Base-by-base conservation (phyloP, 345 rosid genomes). In the Aegle marmelos region DNA sequence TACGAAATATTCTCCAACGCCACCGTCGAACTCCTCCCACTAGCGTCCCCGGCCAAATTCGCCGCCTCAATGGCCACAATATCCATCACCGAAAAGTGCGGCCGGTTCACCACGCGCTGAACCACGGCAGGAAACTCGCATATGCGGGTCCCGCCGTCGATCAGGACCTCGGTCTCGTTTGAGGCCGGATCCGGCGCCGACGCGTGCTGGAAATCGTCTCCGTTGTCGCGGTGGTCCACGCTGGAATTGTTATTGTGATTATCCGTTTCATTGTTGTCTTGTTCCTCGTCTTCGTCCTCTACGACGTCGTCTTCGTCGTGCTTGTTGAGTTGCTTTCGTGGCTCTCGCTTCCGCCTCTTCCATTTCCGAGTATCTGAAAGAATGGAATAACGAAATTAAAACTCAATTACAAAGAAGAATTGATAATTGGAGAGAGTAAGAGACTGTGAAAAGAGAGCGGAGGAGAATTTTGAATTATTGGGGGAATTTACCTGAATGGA, bases 281-380 rank as follows among this genome's bases (percentile, higher is more conserved):
- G 87, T 45, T 87, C 88, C 25, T 80, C 84, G 21, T 87, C 86
- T 24, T 84, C 86, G 41, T 83, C 87, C 3, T 84, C 79, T n/a
- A 79, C 92, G 61, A 86, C 85, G 69, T 90, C 91, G 70, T 89
- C 89, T 48, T 79, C 86, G 60, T 85, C 87, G 60, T 82, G 94
- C 76, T 88, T 88, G 77, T 76, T 65, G 69, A 19, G 45, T 34
- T 65, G 79, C 21, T 87, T 92, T 76, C 93, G 89, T 58, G 89
- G 79, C 36, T 91, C 97, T 72, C 97, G 84, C 89, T 85, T 89
- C 73, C 91, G 84, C 84, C 93, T 81, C 87, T 91, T 93, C 98
- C 98, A 93, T 85, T 86, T 91, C 30, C 94, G 86, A 31, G 89
- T 89, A 80, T 92, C 98, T 89, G 88, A 41, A 24, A 30, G 25